Percentiles rank a stretch among this genome's conserved stretches.
phyloP scores from a whole-genome alignment of 208 protist genomes.

The Leishmania major region DNA sequence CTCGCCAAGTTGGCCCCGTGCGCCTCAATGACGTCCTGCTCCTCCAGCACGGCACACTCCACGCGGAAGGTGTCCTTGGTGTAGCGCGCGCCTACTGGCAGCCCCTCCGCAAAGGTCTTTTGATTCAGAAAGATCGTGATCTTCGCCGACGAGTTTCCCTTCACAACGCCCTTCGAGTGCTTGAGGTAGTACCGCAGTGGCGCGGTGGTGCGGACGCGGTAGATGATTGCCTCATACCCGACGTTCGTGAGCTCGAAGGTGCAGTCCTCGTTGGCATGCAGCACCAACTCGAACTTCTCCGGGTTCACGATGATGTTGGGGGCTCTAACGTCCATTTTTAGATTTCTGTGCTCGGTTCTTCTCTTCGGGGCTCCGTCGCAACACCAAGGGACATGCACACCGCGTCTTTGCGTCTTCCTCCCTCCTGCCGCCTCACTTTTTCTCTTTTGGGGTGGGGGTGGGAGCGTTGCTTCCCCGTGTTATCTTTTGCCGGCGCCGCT shows the following conservation, averaged over 20 bases:
- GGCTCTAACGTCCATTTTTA: conserved; percentile 19
- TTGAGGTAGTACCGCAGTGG: conserved; percentile 76
- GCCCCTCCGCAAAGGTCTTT: conserved; percentile 32
- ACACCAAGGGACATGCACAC: not conserved
- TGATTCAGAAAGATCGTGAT: conserved; percentile 68
- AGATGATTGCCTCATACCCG: conserved; percentile 73
- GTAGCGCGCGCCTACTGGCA: conserved; percentile 8
- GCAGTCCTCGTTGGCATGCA: conserved; percentile 62
- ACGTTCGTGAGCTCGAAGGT: conserved; percentile 82
- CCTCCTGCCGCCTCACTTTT: not conserved
- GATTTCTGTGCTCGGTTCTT: conserved; percentile 29
- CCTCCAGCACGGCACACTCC: conserved; percentile 62
- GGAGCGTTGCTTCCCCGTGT: not conserved
- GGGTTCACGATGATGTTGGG: conserved; percentile 63
- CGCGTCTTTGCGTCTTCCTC: not conserved
- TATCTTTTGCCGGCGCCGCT: not conserved
- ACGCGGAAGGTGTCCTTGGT: conserved; percentile 79
- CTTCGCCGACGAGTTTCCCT: conserved; percentile 56
- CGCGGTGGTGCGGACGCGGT: conserved; percentile 69
- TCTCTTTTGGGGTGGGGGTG: not conserved
- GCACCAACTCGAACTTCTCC: conserved; percentile 58
- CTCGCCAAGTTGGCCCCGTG: conserved; percentile 57
- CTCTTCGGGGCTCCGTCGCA: not conserved
- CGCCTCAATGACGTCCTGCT: conserved; percentile 67
- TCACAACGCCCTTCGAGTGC: conserved; percentile 78